These are phyloP conservation scores for Pestalotiopsis sp. DNA, from an alignment of 2,329 filamentous ascomycete genomes.

Conservation along the genomic window DNA sequence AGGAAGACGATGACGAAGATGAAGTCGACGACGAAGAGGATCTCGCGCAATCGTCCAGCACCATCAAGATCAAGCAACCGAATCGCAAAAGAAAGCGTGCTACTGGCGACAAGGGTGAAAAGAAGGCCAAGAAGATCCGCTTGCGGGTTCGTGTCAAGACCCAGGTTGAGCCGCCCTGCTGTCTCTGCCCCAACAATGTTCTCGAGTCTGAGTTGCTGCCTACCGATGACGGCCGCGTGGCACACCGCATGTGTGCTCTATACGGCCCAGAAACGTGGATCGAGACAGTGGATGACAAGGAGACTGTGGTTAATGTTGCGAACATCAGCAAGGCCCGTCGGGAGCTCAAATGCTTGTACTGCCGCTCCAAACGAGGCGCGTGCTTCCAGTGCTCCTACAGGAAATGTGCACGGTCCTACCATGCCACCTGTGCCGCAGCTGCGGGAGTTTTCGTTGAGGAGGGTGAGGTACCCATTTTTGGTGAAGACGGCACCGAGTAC, in stretches of 20 bases:
- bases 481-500: conserved; percentile 89
- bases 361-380: conserved; percentile 89
- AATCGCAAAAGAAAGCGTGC: conserved; percentile 69
- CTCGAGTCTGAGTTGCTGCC: conserved; percentile 78
- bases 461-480: conserved; percentile 81
- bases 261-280: conserved; percentile 94
- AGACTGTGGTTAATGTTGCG: conserved; percentile 76
- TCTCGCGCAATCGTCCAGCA: conserved; percentile 60
- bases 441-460: conserved; percentile 91
- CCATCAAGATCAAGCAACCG: conserved; percentile 61
- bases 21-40: conserved; percentile 62
- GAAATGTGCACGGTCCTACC: conserved; percentile 91
- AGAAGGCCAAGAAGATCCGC: conserved; percentile 74
- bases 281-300: conserved; percentile 67
- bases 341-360: conserved; percentile 92
- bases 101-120: conserved; percentile 40
- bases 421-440: conserved; percentile 89
- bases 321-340: conserved; percentile 83
- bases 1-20: conserved; percentile 67
- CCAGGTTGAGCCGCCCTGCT: conserved; percentile 76
- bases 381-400: conserved; percentile 96
- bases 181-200: conserved; percentile 89
- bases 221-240: conserved; percentile 84
- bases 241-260: conserved; percentile 83
- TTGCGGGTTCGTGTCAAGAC: conserved; percentile 72